phyloP scores from a whole-genome alignment of 176 grass and related monocot genomes.

The Poa annua region DNA sequence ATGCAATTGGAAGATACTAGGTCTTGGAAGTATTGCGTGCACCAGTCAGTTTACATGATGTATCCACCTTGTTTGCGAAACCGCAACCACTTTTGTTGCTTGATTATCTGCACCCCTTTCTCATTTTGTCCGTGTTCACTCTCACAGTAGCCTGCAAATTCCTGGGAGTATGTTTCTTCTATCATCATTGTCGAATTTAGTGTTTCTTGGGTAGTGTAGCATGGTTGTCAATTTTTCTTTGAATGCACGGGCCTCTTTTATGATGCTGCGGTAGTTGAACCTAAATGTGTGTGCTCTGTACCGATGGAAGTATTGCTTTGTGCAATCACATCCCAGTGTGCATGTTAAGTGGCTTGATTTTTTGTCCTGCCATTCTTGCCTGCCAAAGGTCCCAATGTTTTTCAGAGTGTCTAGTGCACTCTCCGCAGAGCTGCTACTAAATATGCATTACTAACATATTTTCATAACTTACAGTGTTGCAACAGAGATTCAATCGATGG shows the following conservation, averaged over 20 bases:
- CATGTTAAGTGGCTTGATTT: neutral
- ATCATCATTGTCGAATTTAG: neutral
- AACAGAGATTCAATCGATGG: slow-evolving; percentile 63
- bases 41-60: neutral
- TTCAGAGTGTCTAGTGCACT: neutral
- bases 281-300: neutral
- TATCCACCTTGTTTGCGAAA: no score
- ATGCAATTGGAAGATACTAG: neutral
- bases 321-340: neutral
- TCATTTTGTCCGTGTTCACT: neutral
- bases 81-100: no score
- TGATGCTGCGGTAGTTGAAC: neutral
- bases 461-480: slow-evolving; percentile 63
- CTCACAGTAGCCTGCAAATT: neutral
- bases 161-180: neutral
- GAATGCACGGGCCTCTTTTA: neutral
- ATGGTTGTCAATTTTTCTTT: neutral
- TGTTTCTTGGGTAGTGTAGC: neutral
- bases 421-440: neutral
- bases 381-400: slow-evolving; percentile 12
- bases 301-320: neutral
- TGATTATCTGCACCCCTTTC: no score
- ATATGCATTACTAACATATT: slow-evolving; percentile 27
- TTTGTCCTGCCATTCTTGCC: neutral
- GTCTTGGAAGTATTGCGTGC: neutral